Conservation (phyloP, 179 eudicot genomes). For the Camellia oleifera region DNA sequence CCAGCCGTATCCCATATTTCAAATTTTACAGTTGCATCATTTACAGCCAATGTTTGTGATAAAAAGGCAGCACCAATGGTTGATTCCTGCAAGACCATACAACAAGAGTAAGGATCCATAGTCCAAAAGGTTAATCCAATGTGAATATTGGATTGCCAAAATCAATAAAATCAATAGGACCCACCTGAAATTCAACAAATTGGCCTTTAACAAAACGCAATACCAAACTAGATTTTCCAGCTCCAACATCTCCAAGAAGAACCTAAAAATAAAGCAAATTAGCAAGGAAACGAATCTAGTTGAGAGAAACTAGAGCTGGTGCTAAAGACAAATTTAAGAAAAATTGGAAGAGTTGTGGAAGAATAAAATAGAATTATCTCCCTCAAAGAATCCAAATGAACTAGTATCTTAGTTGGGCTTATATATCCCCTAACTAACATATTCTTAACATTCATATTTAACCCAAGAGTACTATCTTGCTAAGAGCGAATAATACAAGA, state of each 20-base stretch:
- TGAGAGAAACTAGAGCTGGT: background rate
- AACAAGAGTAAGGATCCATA: background rate
- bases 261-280: slow-evolving; percentile 26
- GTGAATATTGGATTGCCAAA: background rate
- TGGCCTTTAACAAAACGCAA: slow-evolving; percentile 52
- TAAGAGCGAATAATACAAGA: background rate
- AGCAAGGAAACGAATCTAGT: background rate
- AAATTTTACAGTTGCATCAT: slow-evolving; percentile 40
- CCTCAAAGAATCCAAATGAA: too few species aligned
- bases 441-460: background rate
- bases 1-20: slow-evolving; percentile 54
- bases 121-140: background rate
- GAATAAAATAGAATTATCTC: background rate
- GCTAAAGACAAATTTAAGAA: background rate
- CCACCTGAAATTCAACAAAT: slow-evolving; percentile 48
- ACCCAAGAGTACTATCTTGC: background rate
- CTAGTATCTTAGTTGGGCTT: too few species aligned
- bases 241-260: slow-evolving; percentile 52
- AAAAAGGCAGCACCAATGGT: slow-evolving; percentile 59
- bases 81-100: slow-evolving; percentile 34
- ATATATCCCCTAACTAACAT: background rate
- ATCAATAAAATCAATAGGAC: slow-evolving; percentile 8
- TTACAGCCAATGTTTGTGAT: slow-evolving; percentile 50
- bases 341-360: background rate
- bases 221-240: slow-evolving; percentile 54